phyloP scores from a whole-genome alignment of 2,329 filamentous ascomycete genomes.

The Fusarium dimerum region DNA sequence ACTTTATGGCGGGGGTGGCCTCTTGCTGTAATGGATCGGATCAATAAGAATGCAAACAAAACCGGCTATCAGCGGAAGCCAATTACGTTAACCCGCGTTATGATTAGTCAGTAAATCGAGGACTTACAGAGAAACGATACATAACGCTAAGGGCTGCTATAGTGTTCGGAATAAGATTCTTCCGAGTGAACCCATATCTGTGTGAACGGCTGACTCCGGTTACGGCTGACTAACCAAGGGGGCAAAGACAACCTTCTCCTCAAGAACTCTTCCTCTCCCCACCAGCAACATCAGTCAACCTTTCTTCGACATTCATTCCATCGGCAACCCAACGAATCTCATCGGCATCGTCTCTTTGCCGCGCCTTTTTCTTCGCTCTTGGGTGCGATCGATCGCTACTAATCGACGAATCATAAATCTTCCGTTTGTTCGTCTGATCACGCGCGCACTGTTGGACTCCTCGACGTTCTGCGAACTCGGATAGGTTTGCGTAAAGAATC shows the following conservation, averaged over 20 bases:
- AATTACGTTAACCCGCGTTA: conserved; percentile 20
- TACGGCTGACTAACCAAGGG: conserved; percentile 17
- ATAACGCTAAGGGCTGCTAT: no score
- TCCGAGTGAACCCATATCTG: no score
- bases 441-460: conserved; percentile 3
- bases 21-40: conserved; percentile 1
- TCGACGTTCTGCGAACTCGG: conserved; percentile 12
- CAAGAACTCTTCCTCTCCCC: conserved; percentile 26
- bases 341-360: conserved; percentile 9
- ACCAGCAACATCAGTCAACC: conserved; percentile 15
- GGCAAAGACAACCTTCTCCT: conserved; percentile 10
- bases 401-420: conserved; percentile 1
- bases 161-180: neutral
- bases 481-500: conserved; percentile 3
- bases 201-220: neutral
- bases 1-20: conserved; percentile 31
- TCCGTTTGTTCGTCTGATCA: conserved; percentile 1
- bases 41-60: conserved; percentile 9
- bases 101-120: conserved; percentile 24
- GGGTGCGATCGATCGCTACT: neutral
- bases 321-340: conserved; percentile 17
- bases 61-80: conserved; percentile 34
- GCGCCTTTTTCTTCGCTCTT: neutral
- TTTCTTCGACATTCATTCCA: conserved; percentile 18
- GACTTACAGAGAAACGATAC: no score